Evolutionary conservation across 805 yeast genomes (phyloP).

Genomic region (Scheffersomyces spartinae): DNA sequence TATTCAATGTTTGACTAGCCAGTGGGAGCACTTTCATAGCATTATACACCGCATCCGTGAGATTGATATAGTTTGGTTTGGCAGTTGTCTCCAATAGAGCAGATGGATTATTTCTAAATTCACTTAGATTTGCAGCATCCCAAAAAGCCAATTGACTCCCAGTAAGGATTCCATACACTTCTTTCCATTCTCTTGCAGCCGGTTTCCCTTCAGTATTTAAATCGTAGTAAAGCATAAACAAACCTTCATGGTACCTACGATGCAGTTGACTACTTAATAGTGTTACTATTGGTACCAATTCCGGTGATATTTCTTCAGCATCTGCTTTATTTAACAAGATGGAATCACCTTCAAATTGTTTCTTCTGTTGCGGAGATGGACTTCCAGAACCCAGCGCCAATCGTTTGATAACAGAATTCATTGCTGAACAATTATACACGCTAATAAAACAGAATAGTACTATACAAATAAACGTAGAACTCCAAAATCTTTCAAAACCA

Average conservation of each 20-base stretch:
- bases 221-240: constrained; percentile 62
- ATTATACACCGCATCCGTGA: constrained; percentile 80
- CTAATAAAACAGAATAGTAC: no score
- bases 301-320: constrained; percentile 28
- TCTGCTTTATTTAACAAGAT: no score
- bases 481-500: no score
- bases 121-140: constrained; percentile 64
- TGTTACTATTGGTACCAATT: constrained; percentile 61
- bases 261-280: constrained; percentile 63
- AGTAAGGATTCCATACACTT: constrained; percentile 82
- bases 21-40: constrained; percentile 58
- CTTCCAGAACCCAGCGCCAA: no score
- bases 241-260: constrained; percentile 67
- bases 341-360: no score
- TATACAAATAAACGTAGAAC: no score
- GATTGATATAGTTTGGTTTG: constrained; percentile 80
- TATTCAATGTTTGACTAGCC: constrained; percentile 49
- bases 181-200: constrained; percentile 69
- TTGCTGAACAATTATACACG: no score
- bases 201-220: constrained; percentile 80
- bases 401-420: no score
- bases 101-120: constrained; percentile 39
- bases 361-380: no score
- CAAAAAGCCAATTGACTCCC: constrained; percentile 91
- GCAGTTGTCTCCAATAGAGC: constrained; percentile 46